A percentile compares a stretch with the other conserved stretches of the same genome.
Evolutionary conservation across 352 stramenopile genomes (phyloP).

Genomic region (Globisporangium cystogenes): DNA sequence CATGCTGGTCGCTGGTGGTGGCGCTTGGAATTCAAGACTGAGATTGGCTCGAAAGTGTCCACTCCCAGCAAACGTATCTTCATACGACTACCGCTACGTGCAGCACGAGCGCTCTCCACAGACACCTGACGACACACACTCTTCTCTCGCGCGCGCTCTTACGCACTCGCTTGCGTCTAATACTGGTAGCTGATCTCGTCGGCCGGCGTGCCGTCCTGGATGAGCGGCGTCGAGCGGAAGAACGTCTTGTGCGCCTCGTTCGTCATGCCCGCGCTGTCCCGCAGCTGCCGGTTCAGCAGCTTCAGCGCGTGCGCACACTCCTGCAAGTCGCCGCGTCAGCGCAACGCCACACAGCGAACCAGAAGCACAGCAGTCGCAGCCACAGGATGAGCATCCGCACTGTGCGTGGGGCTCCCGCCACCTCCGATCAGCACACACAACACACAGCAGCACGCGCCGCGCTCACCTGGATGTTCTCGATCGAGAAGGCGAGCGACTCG

Average conservation of each 20-base stretch:
- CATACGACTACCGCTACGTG: no score
- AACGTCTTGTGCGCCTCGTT: slow-evolving; percentile 22
- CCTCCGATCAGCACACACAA: no score
- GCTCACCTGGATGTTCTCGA: slow-evolving; percentile 64
- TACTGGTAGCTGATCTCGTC: slow-evolving; percentile 10
- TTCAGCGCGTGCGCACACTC: slow-evolving; percentile 68
- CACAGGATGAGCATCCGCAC: no score
- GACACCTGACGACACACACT: neutral
- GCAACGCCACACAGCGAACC: neutral
- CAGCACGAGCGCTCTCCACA: no score
- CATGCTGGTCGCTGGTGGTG: neutral
- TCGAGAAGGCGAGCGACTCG: slow-evolving; percentile 74
- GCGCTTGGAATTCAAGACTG: neutral
- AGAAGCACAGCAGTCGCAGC: neutral
- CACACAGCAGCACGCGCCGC: neutral
- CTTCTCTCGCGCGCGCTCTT: neutral
- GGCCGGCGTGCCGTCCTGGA: slow-evolving; percentile 7
- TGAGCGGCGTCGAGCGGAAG: slow-evolving; percentile 18
- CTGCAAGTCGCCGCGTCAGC: slow-evolving; percentile 4
- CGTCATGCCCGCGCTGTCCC: slow-evolving; percentile 42
- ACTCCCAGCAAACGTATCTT: neutral
- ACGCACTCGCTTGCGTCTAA: neutral
- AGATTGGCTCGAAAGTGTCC: neutral
- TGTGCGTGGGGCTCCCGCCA: no score
- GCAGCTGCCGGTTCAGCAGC: slow-evolving; percentile 62